phyloP scores from a whole-genome alignment of 148 eudicot genomes.

The Fagopyrum esculentum region DNA sequence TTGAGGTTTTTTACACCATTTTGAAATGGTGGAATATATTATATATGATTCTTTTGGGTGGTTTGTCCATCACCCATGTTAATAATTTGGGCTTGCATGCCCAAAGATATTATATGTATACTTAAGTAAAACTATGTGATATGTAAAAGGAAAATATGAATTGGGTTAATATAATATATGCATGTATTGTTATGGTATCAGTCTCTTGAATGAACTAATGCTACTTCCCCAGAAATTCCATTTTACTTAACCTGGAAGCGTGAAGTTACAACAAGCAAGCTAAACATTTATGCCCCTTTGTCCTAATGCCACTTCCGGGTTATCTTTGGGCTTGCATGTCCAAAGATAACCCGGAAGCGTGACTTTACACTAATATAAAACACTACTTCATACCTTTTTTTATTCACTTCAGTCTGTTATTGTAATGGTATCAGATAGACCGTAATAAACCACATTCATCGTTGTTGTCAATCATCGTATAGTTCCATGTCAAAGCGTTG shows the following conservation, averaged over 20 bases:
- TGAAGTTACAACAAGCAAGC: neutral
- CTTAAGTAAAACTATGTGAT: neutral
- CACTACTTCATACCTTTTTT: too few relatives aligned
- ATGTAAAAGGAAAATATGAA: neutral
- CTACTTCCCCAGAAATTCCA: neutral
- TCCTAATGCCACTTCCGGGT: too few relatives aligned
- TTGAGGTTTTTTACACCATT: neutral
- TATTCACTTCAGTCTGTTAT: too few relatives aligned
- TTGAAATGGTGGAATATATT: neutral
- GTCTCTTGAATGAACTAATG: neutral
- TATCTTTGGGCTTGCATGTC: too few relatives aligned
- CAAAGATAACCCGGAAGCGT: too few relatives aligned
- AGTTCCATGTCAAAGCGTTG: too few relatives aligned
- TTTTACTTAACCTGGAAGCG: neutral
- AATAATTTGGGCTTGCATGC: neutral
- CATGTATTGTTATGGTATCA: neutral
- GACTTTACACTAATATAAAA: too few relatives aligned
- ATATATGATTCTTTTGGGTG: constrained; percentile 5
- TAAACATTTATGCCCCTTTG: neutral
- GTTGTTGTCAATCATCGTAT: too few relatives aligned
- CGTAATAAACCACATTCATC: too few relatives aligned
- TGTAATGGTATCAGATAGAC: too few relatives aligned
- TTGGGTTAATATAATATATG: neutral
- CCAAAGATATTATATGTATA: neutral
- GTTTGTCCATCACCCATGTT: neutral